Percentiles rank a stretch among this genome's conserved stretches.
These are phyloP conservation scores for Geotrichum carabidarum DNA, from an alignment of 1,139 yeast species.

Conservation along the genomic window DNA sequence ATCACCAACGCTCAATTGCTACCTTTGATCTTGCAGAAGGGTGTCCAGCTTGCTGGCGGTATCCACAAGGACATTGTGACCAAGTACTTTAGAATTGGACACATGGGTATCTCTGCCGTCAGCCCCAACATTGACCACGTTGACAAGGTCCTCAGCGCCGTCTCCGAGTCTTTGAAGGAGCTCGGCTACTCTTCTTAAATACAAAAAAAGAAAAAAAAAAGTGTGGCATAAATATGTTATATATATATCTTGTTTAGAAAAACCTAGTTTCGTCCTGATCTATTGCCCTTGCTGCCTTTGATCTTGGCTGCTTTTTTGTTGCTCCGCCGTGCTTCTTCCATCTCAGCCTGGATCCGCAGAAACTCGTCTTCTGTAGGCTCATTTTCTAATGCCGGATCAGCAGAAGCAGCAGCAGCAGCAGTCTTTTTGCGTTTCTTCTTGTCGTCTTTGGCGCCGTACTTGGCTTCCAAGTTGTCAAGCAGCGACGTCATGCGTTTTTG, in stretches of 20 bases:
- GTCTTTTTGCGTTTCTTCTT: conserved; percentile 36
- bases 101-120: conserved; percentile 74
- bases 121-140: conserved; percentile 28
- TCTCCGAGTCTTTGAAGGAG: conserved; percentile 17
- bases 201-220: neutral
- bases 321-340: conserved; percentile 5
- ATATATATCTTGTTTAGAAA: neutral
- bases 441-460: conserved; percentile 39
- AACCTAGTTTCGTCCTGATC: neutral
- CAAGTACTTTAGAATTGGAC: conserved; percentile 89
- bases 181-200: conserved; percentile 16
- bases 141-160: conserved; percentile 17
- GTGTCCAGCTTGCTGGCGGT: conserved; percentile 87
- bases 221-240: neutral
- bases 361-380: conserved; percentile 42
- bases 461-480: conserved; percentile 50
- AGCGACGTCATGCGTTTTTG: conserved; percentile 45
- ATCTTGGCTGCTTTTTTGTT: conserved; percentile 8
- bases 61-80: conserved; percentile 76
- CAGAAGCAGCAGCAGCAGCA: conserved; percentile 22
- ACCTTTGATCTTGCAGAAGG: conserved; percentile 55
- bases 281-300: conserved; percentile 2
- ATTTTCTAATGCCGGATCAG: neutral
- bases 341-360: conserved; percentile 36
- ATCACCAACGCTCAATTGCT: conserved; percentile 63